Percentiles rank a stretch among this genome's conserved stretches.
These are phyloP conservation scores for Tricharina praecox DNA, from an alignment of 495 filamentous ascomycete genomes.

Conservation along the genomic window DNA sequence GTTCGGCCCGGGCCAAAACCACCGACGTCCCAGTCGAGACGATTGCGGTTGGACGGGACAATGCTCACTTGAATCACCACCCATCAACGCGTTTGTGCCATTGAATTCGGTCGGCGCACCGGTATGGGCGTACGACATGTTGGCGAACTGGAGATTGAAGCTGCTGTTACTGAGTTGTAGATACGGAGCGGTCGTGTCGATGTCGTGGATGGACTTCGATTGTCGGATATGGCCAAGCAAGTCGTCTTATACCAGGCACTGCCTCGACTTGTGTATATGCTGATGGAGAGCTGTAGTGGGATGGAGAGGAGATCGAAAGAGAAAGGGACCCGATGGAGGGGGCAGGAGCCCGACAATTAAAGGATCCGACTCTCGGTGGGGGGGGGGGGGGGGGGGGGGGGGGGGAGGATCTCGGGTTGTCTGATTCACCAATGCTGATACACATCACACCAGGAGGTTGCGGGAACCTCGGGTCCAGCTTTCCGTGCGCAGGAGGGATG, in stretches of 20 bases:
- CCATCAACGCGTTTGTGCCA: constrained; percentile 49
- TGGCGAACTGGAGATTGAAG: constrained; percentile 3
- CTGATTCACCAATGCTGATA: too few relatives aligned
- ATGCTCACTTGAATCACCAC: constrained; percentile 68
- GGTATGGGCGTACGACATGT: constrained; percentile 66
- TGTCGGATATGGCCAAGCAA: background rate
- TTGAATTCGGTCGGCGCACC: constrained; percentile 61
- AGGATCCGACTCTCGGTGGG: background rate
- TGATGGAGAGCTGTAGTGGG: background rate
- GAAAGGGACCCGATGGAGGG: background rate
- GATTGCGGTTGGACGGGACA: too few relatives aligned
- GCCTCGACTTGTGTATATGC: background rate
- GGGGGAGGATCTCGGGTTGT: background rate
- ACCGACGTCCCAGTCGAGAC: too few relatives aligned
- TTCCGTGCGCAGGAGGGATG: too few relatives aligned
- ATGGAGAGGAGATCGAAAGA: background rate
- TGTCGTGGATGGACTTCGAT: background rate
- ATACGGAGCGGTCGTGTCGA: background rate
- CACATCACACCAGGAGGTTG: too few relatives aligned
- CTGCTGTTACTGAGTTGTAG: background rate
- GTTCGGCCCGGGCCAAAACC: too few relatives aligned
- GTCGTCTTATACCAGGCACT: background rate
- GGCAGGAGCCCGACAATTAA: constrained; percentile 1
- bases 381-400: too few relatives aligned
- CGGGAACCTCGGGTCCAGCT: constrained; percentile 4